Conservation (phyloP, 257 asterid species). For the Salvia splendens region DNA sequence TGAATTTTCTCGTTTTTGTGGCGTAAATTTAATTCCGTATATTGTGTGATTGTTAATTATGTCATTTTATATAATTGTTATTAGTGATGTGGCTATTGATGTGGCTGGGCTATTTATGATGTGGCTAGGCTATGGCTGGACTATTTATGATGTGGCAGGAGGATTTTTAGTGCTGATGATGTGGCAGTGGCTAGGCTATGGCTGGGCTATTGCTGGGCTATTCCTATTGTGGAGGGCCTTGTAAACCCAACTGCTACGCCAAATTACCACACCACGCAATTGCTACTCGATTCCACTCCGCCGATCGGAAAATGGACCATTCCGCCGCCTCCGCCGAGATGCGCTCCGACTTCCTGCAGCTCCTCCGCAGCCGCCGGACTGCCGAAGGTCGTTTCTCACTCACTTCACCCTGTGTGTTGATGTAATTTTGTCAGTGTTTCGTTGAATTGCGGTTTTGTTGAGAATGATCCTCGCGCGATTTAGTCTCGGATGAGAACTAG, state of each 20-base stretch:
- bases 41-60: too few species aligned
- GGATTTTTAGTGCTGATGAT: too few species aligned
- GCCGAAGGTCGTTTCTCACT: conserved; percentile 48
- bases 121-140: too few species aligned
- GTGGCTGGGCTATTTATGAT: too few species aligned
- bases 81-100: too few species aligned
- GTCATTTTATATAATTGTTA: too few species aligned
- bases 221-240: too few species aligned
- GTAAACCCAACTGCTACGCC: conserved; percentile 26
- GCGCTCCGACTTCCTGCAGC: conserved; percentile 58
- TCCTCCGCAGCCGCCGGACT: conserved; percentile 67
- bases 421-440: not conserved
- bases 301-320: conserved; percentile 35
- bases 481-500: conserved; percentile 20
- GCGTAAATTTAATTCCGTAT: too few species aligned
- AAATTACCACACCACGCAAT: conserved; percentile 26
- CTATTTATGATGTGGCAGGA: too few species aligned
- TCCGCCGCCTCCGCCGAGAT: conserved; percentile 42
- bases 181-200: too few species aligned
- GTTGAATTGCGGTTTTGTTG: not conserved
- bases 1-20: too few species aligned
- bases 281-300: conserved; percentile 26
- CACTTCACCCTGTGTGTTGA: not conserved
- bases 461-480: conserved; percentile 21
- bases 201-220: too few species aligned